phyloP scores from a whole-genome alignment of 495 filamentous ascomycete genomes.

The Hypoxylon rickii region DNA sequence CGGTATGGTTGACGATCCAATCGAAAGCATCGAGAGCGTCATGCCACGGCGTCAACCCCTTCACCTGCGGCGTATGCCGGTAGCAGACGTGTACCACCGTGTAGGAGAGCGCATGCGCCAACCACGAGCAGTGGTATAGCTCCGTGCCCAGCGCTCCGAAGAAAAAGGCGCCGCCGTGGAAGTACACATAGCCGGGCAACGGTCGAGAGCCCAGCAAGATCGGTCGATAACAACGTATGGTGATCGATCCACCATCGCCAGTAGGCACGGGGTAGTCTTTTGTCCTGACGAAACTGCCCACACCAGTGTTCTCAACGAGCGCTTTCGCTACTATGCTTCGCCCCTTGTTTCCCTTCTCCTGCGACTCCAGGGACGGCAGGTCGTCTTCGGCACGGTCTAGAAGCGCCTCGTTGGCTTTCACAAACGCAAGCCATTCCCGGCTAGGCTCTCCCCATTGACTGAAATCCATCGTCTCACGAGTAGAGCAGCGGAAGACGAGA shows the following conservation, averaged over 20 bases:
- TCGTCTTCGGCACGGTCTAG: conserved; percentile 6
- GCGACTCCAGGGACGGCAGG: conserved; percentile 15
- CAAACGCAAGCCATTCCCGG: conserved; percentile 31
- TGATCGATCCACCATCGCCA: conserved; percentile 48
- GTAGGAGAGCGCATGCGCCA: conserved; percentile 35
- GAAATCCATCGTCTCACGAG: conserved; percentile 20
- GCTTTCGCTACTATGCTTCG: conserved; percentile 15
- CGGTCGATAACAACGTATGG: conserved; percentile 52
- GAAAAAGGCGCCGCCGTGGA: conserved; percentile 58
- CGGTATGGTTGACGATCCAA: conserved; percentile 48
- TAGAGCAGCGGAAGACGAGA: too few relatives aligned
- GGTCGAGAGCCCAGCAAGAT: conserved; percentile 17
- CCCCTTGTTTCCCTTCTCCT: conserved; percentile 13
- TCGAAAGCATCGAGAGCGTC: conserved; percentile 54
- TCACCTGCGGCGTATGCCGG: conserved; percentile 52
- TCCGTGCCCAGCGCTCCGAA: conserved; percentile 52
- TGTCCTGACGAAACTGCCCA: conserved; percentile 34
- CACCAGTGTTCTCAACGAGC: conserved; percentile 12
- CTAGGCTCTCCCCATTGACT: conserved; percentile 26
- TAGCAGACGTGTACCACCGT: conserved; percentile 54
- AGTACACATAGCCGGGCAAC: conserved; percentile 53
- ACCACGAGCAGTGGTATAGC: conserved; percentile 50
- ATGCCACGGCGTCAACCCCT: conserved; percentile 49
- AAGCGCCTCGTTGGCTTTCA: conserved; percentile 18
- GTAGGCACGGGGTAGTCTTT: conserved; percentile 45